Conservation (phyloP, 306 rosid genomes). For the Lathyrus aphaca region DNA sequence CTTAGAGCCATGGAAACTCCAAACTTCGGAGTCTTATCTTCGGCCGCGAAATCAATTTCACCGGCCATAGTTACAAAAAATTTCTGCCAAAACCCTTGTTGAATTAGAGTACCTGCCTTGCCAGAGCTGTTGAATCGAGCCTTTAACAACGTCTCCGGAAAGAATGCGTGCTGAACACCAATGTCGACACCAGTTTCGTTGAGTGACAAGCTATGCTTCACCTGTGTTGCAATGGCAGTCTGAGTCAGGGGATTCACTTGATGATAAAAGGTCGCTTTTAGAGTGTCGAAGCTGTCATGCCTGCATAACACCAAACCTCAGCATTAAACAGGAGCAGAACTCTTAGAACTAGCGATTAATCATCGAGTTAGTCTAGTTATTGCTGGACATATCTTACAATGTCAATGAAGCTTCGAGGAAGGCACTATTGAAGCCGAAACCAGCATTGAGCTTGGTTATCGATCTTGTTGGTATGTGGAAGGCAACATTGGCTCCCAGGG, state of each 20-base stretch:
- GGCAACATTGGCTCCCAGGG: conserved; percentile 59
- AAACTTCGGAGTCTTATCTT: conserved; percentile 44
- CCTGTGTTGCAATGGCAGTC: conserved; percentile 71
- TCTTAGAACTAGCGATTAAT: not conserved
- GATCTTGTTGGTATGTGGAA: conserved; percentile 51
- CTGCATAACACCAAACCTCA: conserved; percentile 46
- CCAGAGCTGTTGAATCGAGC: conserved; percentile 57
- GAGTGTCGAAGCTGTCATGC: conserved; percentile 58
- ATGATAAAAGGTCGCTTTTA: conserved; percentile 58
- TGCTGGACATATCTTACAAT: conserved; percentile 56
- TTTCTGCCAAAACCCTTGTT: conserved; percentile 60
- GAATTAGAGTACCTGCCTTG: conserved; percentile 55
- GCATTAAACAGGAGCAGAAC: conserved; percentile 22
- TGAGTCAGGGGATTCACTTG: conserved; percentile 53
- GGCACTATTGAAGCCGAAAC: conserved; percentile 53
- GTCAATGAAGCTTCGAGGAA: conserved; percentile 60
- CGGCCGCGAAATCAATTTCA: conserved; percentile 54
- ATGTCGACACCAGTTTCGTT: conserved; percentile 49
- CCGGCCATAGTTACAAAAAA: conserved; percentile 58
- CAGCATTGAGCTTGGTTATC: conserved; percentile 52
- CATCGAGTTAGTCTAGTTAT: conserved; percentile 13
- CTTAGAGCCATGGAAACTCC: conserved; percentile 64
- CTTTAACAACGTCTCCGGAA: conserved; percentile 54
- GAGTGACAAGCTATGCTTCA: conserved; percentile 55
- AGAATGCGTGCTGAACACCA: conserved; percentile 66